Evolutionary conservation across 768 basidiomycete species (phyloP).

Genomic region (Boletales sp.): DNA sequence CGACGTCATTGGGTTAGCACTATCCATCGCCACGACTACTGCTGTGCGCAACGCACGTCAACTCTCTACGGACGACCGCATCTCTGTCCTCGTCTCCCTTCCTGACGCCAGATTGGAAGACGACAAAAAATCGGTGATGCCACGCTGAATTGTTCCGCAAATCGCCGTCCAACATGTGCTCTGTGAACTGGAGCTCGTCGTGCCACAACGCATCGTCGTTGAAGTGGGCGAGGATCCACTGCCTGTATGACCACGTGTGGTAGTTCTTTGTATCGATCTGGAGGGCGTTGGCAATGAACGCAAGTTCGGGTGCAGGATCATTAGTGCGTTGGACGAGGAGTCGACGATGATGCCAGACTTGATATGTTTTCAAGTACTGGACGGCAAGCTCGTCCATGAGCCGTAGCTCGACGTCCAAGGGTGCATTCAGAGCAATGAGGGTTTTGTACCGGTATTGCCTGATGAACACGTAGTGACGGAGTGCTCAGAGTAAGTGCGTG

Average conservation of each 20-base stretch:
- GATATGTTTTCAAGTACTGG: constrained; percentile 88
- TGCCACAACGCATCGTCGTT: constrained; percentile 68
- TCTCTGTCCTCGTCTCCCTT: constrained; percentile 60
- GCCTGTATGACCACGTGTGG: constrained; percentile 97
- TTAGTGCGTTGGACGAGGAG: constrained; percentile 61
- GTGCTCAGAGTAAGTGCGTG: not conserved
- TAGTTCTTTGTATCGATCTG: constrained; percentile 90
- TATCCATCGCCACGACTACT: not conserved
- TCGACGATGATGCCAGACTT: constrained; percentile 95
- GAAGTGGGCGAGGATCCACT: constrained; percentile 90
- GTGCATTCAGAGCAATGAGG: constrained; percentile 59
- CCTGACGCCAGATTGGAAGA: constrained; percentile 64
- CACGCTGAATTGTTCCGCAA: constrained; percentile 96
- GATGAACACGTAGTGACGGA: constrained; percentile 4
- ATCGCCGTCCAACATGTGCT: constrained; percentile 67
- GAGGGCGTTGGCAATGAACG: constrained; percentile 72
- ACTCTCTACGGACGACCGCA: constrained; percentile 61
- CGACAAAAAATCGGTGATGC: constrained; percentile 92
- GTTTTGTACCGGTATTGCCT: constrained; percentile 97
- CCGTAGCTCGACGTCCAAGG: constrained; percentile 72
- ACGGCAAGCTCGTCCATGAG: constrained; percentile 88
- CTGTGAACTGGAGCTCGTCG: constrained; percentile 72
- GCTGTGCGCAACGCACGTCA: constrained; percentile 56
- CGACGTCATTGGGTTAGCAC: not conserved
- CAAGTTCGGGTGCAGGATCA: constrained; percentile 64